phyloP scores from a whole-genome alignment of 805 yeast species.

The Ogataea naganishii region DNA sequence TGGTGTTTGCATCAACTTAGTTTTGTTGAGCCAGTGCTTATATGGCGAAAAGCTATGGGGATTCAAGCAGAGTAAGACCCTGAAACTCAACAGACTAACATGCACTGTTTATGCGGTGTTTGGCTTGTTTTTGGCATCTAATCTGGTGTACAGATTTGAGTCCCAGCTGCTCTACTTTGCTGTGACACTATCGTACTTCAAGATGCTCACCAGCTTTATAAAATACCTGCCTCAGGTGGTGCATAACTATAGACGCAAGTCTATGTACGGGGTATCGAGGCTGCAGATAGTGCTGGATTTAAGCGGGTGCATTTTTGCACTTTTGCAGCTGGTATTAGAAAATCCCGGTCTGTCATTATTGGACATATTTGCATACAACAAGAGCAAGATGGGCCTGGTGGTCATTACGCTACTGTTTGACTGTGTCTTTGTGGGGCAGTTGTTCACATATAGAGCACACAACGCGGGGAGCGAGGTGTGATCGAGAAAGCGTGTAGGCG shows the following conservation, averaged over 20 bases:
- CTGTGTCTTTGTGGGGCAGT: constrained; percentile 18
- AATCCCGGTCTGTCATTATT: constrained; percentile 16
- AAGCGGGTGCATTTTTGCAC: constrained; percentile 31
- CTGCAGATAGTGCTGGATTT: constrained; percentile 31
- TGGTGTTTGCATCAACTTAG: constrained; percentile 32
- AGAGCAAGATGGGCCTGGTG: constrained; percentile 35
- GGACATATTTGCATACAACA: constrained; percentile 26
- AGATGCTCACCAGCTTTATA: constrained; percentile 32
- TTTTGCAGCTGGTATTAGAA: constrained; percentile 30
- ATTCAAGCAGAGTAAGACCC: constrained; percentile 22
- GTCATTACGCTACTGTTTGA: constrained; percentile 26
- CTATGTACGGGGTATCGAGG: constrained; percentile 38
- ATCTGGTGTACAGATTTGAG: constrained; percentile 5
- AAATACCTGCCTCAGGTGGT: constrained; percentile 45
- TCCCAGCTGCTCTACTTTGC: constrained; percentile 29
- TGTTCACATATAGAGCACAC: constrained; percentile 7
- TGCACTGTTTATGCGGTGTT: constrained; percentile 7
- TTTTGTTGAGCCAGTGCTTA: constrained; percentile 29
- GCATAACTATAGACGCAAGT: constrained; percentile 30
- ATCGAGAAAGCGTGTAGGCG: no score
- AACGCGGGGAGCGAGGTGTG: no score
- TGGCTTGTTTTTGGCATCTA: constrained; percentile 8
- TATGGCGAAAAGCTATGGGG: constrained; percentile 25
- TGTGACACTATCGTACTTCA: constrained; percentile 32
- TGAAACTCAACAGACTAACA: constrained; percentile 15